phyloP scores from a whole-genome alignment of 768 basidiomycete genomes.

The Myochromella boudieri region DNA sequence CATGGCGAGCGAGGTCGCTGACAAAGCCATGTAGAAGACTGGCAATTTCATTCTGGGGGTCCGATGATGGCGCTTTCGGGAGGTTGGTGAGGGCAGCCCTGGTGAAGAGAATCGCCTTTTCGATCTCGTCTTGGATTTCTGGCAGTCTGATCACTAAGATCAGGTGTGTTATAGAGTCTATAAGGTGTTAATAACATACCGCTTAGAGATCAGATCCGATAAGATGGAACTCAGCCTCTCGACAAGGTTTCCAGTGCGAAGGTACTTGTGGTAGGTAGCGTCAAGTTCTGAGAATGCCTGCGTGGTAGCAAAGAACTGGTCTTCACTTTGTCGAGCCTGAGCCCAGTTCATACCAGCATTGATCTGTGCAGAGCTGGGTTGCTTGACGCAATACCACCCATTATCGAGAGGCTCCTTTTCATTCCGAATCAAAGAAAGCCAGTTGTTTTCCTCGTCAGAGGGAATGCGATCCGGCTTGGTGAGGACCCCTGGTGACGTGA shows the following conservation, averaged over 20 bases:
- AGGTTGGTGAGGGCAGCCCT: slow-evolving; percentile 28
- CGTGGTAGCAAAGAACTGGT: slow-evolving; percentile 52
- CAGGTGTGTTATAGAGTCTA: not conserved
- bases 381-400: slow-evolving; percentile 62
- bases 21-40: slow-evolving; percentile 46
- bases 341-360: slow-evolving; percentile 55
- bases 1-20: slow-evolving; percentile 38
- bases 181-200: slow-evolving; percentile 35
- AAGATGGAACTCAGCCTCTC: slow-evolving; percentile 58
- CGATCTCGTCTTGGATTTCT: slow-evolving; percentile 58
- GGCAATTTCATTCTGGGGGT: slow-evolving; percentile 59
- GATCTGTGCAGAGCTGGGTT: slow-evolving; percentile 50
- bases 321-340: slow-evolving; percentile 57
- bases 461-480: slow-evolving; percentile 76
- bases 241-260: slow-evolving; percentile 58
- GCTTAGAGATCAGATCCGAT: slow-evolving; percentile 59
- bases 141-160: slow-evolving; percentile 47
- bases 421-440: slow-evolving; percentile 59
- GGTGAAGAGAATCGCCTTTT: slow-evolving; percentile 39
- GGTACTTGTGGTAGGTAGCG: slow-evolving; percentile 43
- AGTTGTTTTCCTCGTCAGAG: slow-evolving; percentile 48
- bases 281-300: slow-evolving; percentile 59
- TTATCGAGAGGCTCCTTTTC: slow-evolving; percentile 50
- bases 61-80: slow-evolving; percentile 53
- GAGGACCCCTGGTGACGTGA: slow-evolving; percentile 50